Base-by-base conservation (phyloP, 140 eudicot genomes). In the Senecio squalidus region DNA sequence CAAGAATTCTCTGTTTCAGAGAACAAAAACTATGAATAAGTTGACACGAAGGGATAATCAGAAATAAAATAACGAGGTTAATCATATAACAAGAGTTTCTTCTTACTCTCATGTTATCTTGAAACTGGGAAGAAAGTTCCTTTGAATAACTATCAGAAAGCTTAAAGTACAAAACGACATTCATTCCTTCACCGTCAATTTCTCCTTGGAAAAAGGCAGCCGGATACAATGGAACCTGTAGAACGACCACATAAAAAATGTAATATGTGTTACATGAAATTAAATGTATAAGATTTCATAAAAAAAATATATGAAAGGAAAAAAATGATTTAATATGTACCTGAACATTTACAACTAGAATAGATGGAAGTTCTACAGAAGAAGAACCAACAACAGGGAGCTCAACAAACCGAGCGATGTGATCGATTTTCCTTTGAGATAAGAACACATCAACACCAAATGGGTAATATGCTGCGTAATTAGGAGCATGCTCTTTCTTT, bases 101-200 rank as follows among this genome's bases (percentile, higher is more conserved):
- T 28, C 61, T 71, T 67, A 79, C 85, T 69, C 78, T 71, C 66
- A 83, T 69, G 67, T 65, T 76, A 15, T 83, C 92, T 70, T 73
- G 86, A 59, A 83, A 83, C 11, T 69, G 78, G 18, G 74, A 68
- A 55, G 92, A 76, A 49, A 83, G 74, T 62, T 79, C 81, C 55
- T 83, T 73, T 2, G 75, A 81, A 51, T 74, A 84, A 67, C 60
- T 62, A 41, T 88, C 94, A 7, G 86, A 78, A 44, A 88, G 80
- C 66, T 71, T 88, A 41, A 84, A 88, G 68, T 88, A 88, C 51
- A 88, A 62, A 30, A 88, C 96, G 10, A 78, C 56, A 70, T 76
- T 81, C 76, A 88, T 81, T 74, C 96, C 96, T 80, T 88, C 96
- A 18, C 96, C 96, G 47, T 88, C 90, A 38, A 67, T 58, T 51